Percentiles rank a stretch among this genome's conserved stretches.
Evolutionary conservation across 78 protist species (phyloP).

Genomic region (Parvularia atlantis): DNA sequence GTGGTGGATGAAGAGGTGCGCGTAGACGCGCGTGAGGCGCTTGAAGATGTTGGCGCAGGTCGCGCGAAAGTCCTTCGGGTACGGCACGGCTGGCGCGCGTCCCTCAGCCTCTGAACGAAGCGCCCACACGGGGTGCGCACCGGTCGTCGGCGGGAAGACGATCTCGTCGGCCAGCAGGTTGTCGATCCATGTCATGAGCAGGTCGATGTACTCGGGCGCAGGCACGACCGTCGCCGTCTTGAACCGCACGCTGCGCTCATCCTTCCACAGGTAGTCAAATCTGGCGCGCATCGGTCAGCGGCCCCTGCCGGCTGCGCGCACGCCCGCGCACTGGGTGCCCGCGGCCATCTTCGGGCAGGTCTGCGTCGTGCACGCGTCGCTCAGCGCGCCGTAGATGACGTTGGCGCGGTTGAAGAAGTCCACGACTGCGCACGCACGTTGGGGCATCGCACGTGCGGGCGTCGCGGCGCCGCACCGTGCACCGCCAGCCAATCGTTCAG

Average conservation of each 20-base stretch:
- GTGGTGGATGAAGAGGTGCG: conserved; percentile 92
- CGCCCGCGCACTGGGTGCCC: conserved; percentile 78
- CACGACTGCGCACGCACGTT: too few species aligned
- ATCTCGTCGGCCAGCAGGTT: conserved; percentile 77
- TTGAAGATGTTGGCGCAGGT: conserved; percentile 72
- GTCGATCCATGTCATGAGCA: conserved; percentile 94
- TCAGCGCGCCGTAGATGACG: conserved; percentile 85
- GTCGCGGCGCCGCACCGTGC: too few species aligned
- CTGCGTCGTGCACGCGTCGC: conserved; percentile 87
- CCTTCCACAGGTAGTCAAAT: conserved; percentile 95
- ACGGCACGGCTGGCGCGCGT: too few species aligned
- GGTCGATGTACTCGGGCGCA: conserved; percentile 94
- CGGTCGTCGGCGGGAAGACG: conserved; percentile 78
- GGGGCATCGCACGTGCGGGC: too few species aligned
- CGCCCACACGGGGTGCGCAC: too few species aligned
- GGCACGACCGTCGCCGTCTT: conserved; percentile 77
- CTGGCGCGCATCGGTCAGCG: too few species aligned
- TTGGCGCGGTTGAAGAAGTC: conserved; percentile 95
- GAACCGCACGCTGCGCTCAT: conserved; percentile 63
- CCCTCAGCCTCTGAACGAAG: too few species aligned
- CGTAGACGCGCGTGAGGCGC: conserved; percentile 84
- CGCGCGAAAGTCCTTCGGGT: conserved; percentile 78
- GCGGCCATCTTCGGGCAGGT: conserved; percentile 92
- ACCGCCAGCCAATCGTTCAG: too few species aligned
- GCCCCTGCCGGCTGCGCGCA: too few species aligned